A percentile compares a stretch with the other conserved stretches of the same genome.
phyloP scores from a whole-genome alignment of 768 basidiomycete species.

The Termitomyces sp. region DNA sequence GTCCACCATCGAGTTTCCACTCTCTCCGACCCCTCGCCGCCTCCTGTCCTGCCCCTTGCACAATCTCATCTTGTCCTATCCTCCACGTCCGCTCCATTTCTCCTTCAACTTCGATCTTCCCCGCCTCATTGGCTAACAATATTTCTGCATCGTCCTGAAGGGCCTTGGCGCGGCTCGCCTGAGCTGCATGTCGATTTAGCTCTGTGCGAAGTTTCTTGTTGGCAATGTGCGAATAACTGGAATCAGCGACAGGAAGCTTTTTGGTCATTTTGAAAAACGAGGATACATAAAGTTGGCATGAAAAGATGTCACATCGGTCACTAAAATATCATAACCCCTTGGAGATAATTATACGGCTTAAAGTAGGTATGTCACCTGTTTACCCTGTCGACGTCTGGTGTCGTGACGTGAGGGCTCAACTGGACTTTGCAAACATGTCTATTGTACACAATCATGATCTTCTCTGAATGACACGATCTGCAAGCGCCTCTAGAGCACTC shows the following conservation, averaged over 20 bases:
- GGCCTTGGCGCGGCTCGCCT: conserved; percentile 54
- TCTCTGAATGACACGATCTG: conserved; percentile 65
- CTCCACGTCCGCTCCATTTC: conserved; percentile 90
- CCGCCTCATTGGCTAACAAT: conserved; percentile 62
- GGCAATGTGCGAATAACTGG: conserved; percentile 54
- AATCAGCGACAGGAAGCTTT: conserved; percentile 38
- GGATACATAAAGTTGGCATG: not conserved
- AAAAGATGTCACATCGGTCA: not conserved
- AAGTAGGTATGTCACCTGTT: no score
- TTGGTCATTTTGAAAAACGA: not conserved
- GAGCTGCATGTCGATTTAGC: conserved; percentile 54
- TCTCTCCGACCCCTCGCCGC: conserved; percentile 73
- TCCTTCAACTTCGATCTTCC: conserved; percentile 69
- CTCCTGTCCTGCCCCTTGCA: conserved; percentile 58
- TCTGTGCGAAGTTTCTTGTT: conserved; percentile 75
- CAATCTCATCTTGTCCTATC: conserved; percentile 75
- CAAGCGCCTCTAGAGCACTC: conserved; percentile 64
- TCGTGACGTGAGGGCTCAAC: not conserved
- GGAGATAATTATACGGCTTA: not conserved
- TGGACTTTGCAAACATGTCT: not conserved
- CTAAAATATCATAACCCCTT: not conserved
- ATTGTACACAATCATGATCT: conserved; percentile 21
- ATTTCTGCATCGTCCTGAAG: conserved; percentile 68
- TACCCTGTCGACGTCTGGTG: no score
- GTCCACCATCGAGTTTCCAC: conserved; percentile 79